These are phyloP conservation scores for Plasmodium blacklocki DNA, from an alignment of 169 alveolate species.

Conservation along the genomic window DNA sequence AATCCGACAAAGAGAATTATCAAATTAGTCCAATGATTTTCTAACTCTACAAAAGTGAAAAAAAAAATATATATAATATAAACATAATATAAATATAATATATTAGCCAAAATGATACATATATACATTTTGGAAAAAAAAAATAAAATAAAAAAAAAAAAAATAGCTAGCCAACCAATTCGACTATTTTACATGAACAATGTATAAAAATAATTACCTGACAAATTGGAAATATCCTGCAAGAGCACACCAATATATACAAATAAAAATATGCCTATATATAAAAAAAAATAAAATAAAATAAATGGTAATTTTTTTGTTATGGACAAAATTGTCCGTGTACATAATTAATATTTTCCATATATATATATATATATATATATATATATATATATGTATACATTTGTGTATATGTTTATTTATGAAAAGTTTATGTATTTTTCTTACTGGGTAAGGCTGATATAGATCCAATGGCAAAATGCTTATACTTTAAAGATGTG, in stretches of 20 bases:
- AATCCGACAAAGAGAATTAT: conserved; percentile 57
- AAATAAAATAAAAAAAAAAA: conserved; percentile 5
- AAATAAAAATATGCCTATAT: conserved; percentile 56
- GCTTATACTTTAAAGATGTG: conserved; percentile 51
- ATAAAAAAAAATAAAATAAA: neutral
- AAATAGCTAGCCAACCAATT: neutral
- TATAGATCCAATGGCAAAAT: conserved; percentile 72
- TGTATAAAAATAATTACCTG: conserved; percentile 16
- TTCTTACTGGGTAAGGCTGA: conserved; percentile 73
- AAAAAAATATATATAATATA: neutral
- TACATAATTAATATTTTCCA: no score
- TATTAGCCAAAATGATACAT: neutral
- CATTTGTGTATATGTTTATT: neutral
- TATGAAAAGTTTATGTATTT: neutral
- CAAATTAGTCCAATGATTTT: conserved; percentile 56
- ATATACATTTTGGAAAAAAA: conserved; percentile 2
- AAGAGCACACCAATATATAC: conserved; percentile 72
- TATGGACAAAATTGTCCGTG: no score
- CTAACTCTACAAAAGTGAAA: conserved; percentile 28
- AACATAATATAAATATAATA: neutral
- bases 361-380: no score
- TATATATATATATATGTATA: neutral
- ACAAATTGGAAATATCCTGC: conserved; percentile 69
- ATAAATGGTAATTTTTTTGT: neutral
- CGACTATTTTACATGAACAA: no score